A percentile compares a stretch with the other conserved stretches of the same genome.
phyloP scores from a whole-genome alignment of 2,329 filamentous ascomycete genomes.

The Cladosporium cucumerinum region DNA sequence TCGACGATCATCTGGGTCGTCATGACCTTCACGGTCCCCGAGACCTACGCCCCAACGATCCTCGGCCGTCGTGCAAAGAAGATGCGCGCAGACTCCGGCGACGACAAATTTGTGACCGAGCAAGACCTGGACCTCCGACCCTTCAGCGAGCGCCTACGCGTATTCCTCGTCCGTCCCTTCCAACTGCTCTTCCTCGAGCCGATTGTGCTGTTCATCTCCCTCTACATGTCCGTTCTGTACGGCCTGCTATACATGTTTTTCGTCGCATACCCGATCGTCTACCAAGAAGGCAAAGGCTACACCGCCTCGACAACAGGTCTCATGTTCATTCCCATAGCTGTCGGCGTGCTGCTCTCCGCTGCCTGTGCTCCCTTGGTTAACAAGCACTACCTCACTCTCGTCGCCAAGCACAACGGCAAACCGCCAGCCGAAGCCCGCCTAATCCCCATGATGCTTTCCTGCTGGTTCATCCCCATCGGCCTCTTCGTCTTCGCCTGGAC shows the following conservation, averaged over 20 bases:
- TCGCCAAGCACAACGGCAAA: conserved; percentile 37
- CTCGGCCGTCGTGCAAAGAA: conserved; percentile 67
- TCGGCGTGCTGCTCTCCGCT: conserved; percentile 39
- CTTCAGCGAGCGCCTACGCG: conserved; percentile 62
- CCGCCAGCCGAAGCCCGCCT: conserved; percentile 51
- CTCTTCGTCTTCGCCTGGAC: conserved; percentile 56
- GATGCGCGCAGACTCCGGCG: conserved; percentile 65
- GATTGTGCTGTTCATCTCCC: conserved; percentile 77
- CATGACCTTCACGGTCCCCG: conserved; percentile 84
- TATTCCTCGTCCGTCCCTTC: conserved; percentile 79
- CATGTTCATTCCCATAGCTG: conserved; percentile 42
- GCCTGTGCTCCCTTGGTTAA: conserved; percentile 23
- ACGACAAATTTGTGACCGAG: conserved; percentile 69
- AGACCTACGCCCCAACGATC: conserved; percentile 81
- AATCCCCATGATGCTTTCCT: conserved; percentile 50
- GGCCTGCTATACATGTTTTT: conserved; percentile 76
- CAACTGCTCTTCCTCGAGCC: conserved; percentile 80
- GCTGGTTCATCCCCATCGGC: conserved; percentile 45
- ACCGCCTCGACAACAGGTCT: conserved; percentile 52
- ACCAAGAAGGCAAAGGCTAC: conserved; percentile 75
- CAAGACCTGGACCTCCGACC: conserved; percentile 73
- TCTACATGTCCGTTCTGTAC: conserved; percentile 63
- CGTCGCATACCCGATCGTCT: conserved; percentile 64
- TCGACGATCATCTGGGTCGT: conserved; percentile 66
- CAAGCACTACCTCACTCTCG: conserved; percentile 21